These are phyloP conservation scores for Sordaria brevicollis DNA, from an alignment of 495 filamentous ascomycete genomes.

Conservation along the genomic window DNA sequence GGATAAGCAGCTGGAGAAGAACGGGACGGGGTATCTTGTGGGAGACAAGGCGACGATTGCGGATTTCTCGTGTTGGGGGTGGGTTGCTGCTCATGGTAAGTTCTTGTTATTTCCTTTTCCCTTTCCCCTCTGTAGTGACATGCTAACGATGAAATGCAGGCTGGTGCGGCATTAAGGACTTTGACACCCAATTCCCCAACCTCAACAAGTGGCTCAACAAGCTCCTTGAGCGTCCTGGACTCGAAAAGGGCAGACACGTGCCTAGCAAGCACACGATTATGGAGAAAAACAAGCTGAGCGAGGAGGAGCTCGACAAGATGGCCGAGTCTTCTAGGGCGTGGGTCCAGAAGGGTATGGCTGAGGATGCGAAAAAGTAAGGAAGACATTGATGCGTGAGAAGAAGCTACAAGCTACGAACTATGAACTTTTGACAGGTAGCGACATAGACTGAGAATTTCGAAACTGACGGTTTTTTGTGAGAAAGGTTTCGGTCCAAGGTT, in stretches of 20 bases:
- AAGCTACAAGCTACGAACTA: neutral
- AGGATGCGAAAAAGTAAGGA: conserved; percentile 51
- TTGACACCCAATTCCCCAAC: conserved; percentile 53
- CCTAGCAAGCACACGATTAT: conserved; percentile 57
- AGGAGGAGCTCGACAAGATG: conserved; percentile 40
- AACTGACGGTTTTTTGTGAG: neutral
- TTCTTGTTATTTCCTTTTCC: neutral
- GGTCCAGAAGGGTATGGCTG: conserved; percentile 55
- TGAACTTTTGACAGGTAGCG: neutral
- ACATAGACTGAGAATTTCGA: neutral
- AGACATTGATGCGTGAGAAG: neutral
- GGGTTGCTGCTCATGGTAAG: conserved; percentile 44
- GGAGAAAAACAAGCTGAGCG: conserved; percentile 27
- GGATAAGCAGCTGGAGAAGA: conserved; percentile 57
- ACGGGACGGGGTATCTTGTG: conserved; percentile 59
- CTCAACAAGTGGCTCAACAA: conserved; percentile 56
- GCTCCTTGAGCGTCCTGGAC: conserved; percentile 53
- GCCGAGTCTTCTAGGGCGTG: conserved; percentile 41
- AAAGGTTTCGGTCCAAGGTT: neutral
- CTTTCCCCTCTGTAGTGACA: neutral
- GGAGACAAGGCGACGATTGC: conserved; percentile 75
- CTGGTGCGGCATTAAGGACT: conserved; percentile 65
- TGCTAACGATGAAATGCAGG: conserved; percentile 16
- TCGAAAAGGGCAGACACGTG: conserved; percentile 72
- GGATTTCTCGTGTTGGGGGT: conserved; percentile 74